Evolutionary conservation across 2,329 filamentous ascomycete species (phyloP), one percentile per base, ranked within the genome.

Genomic region (Passalora sequoiae): DNA sequence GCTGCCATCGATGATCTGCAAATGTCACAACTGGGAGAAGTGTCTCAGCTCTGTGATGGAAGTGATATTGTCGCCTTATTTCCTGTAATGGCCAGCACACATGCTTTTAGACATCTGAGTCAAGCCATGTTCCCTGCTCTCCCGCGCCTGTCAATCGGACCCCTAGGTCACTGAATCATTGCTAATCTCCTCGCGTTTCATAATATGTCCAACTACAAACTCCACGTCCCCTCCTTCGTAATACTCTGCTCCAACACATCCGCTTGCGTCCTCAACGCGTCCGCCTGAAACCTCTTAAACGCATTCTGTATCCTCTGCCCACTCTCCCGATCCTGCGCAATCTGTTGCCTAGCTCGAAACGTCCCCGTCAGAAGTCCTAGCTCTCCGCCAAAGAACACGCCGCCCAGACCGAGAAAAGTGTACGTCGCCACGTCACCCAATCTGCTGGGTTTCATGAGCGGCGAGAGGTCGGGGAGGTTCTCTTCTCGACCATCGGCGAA

Each of bases 301-400:
- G 81, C 82, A 39, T 64, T 72, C 63, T 84, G 78, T 42, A 85
- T 78, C 50, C 81, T 68, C 53, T 69, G 64, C 50, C 68, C 2
- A 70, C 70, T 69, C 43, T 75, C 76, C 0, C 76, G 70, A 53
- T 84, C 76, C 19, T 61, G 61, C 1, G 66, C 69, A 40, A 85
- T 75, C 1, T 66, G 66, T 27, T 74, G 67, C 22, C 72, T 70
- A 35, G 70, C 70, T 8, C 20, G 19, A 3, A 36, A 24, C 1
- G 71, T 72, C 1, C 82, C 81, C 0, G 71, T 73, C 44, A 83
- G 50, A 35, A 84, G 64, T 0, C 81, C 81, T 9, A 73, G 63
- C 64, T 85, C 81, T 6, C 81, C 81, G 6, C 80, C 80, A 4
- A 85, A 50, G 48, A 85, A 79, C 4, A 83, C 59, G 0, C 81